A percentile compares a stretch with the other conserved stretches of the same genome.
phyloP scores from a whole-genome alignment of 495 filamentous ascomycete species.

The Aspergillus cavernicola region DNA sequence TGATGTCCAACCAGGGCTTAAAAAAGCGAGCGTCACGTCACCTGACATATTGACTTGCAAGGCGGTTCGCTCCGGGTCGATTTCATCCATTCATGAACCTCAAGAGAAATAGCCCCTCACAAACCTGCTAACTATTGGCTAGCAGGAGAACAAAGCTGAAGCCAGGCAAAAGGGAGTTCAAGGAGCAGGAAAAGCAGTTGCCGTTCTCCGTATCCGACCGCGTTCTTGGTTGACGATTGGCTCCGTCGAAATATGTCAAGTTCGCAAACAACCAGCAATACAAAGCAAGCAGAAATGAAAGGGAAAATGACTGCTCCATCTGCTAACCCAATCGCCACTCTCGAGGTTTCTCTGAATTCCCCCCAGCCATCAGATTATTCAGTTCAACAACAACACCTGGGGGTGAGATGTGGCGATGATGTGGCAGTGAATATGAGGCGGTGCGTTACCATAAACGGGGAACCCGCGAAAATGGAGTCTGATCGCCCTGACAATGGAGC shows the following conservation, averaged over 20 bases:
- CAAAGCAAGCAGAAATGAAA: neutral
- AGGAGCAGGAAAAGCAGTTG: neutral
- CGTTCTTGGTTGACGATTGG: neutral
- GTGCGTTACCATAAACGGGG: conserved; percentile 17
- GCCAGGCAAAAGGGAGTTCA: neutral
- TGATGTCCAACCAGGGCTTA: neutral
- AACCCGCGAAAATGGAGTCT: neutral
- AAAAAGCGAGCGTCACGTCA: neutral
- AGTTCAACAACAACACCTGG: too few relatives aligned
- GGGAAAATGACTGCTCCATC: neutral
- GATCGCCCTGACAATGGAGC: conserved; percentile 11
- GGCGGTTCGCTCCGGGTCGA: neutral
- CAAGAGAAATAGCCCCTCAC: neutral
- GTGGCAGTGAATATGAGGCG: conserved; percentile 24
- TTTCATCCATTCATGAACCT: neutral
- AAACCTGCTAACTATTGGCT: neutral
- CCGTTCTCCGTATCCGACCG: neutral
- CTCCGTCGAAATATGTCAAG: neutral
- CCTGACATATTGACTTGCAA: neutral
- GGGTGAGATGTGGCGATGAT: conserved; percentile 4
- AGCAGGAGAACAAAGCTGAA: neutral
- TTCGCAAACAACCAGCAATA: neutral
- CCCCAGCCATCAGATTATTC: too few relatives aligned
- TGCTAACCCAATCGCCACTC: too few relatives aligned
- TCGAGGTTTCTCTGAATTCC: too few relatives aligned